Base-by-base conservation (phyloP, 495 filamentous ascomycete genomes). In the Trichocladium antarcticum region DNA sequence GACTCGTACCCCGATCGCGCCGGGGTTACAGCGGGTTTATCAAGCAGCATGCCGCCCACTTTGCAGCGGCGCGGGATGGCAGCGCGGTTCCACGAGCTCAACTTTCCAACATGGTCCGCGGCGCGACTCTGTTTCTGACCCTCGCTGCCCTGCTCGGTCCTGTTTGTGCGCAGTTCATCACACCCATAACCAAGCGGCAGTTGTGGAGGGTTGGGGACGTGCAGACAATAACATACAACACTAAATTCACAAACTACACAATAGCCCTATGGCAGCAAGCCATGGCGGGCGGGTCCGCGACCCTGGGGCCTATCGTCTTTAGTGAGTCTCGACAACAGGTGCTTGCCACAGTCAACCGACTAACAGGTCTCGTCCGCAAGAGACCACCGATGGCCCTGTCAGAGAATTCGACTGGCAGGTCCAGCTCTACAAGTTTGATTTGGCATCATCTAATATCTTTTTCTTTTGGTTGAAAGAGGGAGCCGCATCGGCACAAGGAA, bases 401-500 rank as follows among this genome's bases (percentile, higher is more conserved):
- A 37, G 1, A 3, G 20, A 37, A 8, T 66, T 69, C 31, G 54
- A 57, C 28, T 68, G 63, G 66, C 39, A 45, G 20, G 66, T 66
- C 15, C 59, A 67, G 34, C 12, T 50, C 4, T 65, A 57, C 38
- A 38, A 49, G 11, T 59, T 66, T 28, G 46, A 65, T 38, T 17
- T 63, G 2, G 31, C 42, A 10, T 15, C 42, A 6, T 68, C 63
- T 1, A 47, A 61, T 16, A 39, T 57, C 1, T 68, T 68, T 37
- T 62, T 63, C 51, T 39, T 69, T 1, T 65, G 61, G 59, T 49
- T 61, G n/a, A 49, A 49, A 11, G 52, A 49, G 20, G 50, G 55
- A 6, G 51, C 48, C 17, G 29, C 45, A 10, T 27, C 12, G 47
- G 0, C 5, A 42, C 20, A 37, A 38, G 19, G 21, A 12, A n/a